phyloP scores from a whole-genome alignment of 169 alveolate genomes.

The Eimeria zaria region DNA sequence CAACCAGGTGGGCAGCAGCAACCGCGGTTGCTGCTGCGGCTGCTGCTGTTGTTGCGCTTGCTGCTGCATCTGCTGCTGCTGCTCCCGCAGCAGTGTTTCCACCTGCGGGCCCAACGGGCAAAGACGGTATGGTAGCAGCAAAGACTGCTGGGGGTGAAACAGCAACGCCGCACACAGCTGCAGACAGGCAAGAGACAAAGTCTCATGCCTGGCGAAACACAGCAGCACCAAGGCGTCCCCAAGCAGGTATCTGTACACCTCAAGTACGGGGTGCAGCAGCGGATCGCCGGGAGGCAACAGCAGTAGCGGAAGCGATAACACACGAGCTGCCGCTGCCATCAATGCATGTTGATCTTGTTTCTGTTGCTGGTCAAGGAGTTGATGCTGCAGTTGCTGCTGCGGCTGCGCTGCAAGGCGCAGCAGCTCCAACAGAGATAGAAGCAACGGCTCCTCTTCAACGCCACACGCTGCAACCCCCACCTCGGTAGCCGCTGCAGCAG shows the following conservation, averaged over 20 bases:
- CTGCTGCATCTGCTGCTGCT: background rate
- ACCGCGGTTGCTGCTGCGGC: conserved; percentile 29
- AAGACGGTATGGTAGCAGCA: conserved; percentile 58
- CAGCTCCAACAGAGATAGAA: conserved; percentile 51
- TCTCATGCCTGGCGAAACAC: background rate
- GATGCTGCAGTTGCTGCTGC: conserved; percentile 51
- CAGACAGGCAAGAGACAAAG: conserved; percentile 17
- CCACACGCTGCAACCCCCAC: conserved; percentile 5
- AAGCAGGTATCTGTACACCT: conserved; percentile 52
- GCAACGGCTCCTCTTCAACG: background rate
- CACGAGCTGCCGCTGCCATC: conserved; percentile 46
- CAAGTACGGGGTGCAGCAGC: conserved; percentile 25
- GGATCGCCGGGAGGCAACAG: conserved; percentile 56
- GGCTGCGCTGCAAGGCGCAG: conserved; percentile 57
- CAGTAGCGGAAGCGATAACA: conserved; percentile 63
- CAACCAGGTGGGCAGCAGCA: conserved; percentile 70
- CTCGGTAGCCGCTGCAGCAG: conserved; percentile 14
- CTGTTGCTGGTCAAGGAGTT: background rate
- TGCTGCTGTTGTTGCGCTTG: conserved; percentile 5
- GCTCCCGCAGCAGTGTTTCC: conserved; percentile 29
- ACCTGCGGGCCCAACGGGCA: conserved; percentile 39
- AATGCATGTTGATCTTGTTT: conserved; percentile 26
- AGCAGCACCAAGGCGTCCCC: conserved; percentile 47
- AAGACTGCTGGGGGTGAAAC: conserved; percentile 75
- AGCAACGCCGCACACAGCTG: conserved; percentile 49